Conservation (phyloP, 148 eudicot genomes). For the Spergularia bocconei region DNA sequence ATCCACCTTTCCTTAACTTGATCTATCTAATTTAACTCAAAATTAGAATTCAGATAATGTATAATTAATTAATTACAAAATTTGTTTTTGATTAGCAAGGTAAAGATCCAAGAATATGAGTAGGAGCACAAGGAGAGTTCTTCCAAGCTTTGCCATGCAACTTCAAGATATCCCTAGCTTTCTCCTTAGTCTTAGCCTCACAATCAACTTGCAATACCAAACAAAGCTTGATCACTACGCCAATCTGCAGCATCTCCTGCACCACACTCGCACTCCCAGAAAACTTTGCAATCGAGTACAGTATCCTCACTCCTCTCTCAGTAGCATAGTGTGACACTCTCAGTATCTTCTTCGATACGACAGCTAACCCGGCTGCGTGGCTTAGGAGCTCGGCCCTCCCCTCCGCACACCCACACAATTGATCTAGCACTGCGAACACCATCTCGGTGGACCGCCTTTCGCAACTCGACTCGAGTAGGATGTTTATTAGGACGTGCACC, state of each 20-base stretch:
- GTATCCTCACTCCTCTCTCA: constrained; percentile 55
- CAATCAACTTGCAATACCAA: constrained; percentile 68
- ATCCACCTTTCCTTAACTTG: too few relatives aligned
- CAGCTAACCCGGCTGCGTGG: constrained; percentile 58
- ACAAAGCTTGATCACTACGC: constrained; percentile 64
- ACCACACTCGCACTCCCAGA: constrained; percentile 39
- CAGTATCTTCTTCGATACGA: constrained; percentile 37
- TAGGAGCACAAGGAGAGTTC: constrained; percentile 48
- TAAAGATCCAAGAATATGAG: constrained; percentile 27
- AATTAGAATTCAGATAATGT: not conserved
- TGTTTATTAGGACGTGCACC: constrained; percentile 34
- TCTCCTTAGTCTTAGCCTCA: constrained; percentile 59
- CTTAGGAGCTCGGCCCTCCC: constrained; percentile 59
- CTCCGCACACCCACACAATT: constrained; percentile 60
- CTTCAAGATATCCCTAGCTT: constrained; percentile 54
- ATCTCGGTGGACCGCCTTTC: constrained; percentile 52
- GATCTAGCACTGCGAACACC: constrained; percentile 46
- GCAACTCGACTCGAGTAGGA: constrained; percentile 29
- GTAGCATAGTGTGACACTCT: constrained; percentile 58
- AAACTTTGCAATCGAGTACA: constrained; percentile 42
- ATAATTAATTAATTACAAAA: not conserved
- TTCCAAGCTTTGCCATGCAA: constrained; percentile 58
- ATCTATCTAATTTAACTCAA: not conserved
- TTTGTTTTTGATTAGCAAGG: not conserved
- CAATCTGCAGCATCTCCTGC: constrained; percentile 63